phyloP scores from a whole-genome alignment of 1,284 basidiomycete genomes.

The Moesziomyces sp. region DNA sequence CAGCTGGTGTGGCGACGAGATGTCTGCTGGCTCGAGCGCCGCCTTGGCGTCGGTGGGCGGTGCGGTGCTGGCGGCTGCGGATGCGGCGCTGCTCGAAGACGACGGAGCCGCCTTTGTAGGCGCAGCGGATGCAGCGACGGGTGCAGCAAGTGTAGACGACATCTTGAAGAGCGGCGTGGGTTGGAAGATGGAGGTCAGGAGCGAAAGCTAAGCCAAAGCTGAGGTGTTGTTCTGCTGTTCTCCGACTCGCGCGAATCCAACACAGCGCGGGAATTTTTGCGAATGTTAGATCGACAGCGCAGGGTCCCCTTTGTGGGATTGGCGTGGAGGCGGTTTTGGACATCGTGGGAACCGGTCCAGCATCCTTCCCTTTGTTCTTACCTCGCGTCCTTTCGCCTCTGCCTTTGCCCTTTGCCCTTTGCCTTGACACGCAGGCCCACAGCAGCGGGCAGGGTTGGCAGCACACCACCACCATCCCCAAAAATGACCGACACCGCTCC shows the following conservation, averaged over 20 bases:
- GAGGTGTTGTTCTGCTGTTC: no score
- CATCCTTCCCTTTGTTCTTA: slow-evolving; percentile 7
- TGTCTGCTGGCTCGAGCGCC: slow-evolving; percentile 25
- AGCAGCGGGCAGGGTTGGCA: no score
- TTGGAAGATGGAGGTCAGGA: no score
- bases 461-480: background rate
- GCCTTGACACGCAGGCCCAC: no score
- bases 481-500: slow-evolving; percentile 19
- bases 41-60: slow-evolving; percentile 5
- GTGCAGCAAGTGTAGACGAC: background rate
- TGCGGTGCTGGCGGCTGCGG: slow-evolving; percentile 7
- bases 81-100: background rate
- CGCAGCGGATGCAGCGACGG: slow-evolving; percentile 1
- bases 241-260: no score
- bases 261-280: no score
- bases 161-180: no score
- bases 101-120: slow-evolving; percentile 1
- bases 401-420: background rate
- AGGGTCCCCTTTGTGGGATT: no score
- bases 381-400: background rate
- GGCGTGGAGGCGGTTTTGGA: no score
- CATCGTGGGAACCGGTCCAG: no score
- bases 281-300: no score
- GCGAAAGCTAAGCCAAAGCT: no score
- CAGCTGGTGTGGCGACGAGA: slow-evolving; percentile 62